Evolutionary conservation across 2,329 filamentous ascomycete genomes (phyloP), one percentile per base, ranked within the genome.

Genomic region (Raffaelea ambrosiae): DNA sequence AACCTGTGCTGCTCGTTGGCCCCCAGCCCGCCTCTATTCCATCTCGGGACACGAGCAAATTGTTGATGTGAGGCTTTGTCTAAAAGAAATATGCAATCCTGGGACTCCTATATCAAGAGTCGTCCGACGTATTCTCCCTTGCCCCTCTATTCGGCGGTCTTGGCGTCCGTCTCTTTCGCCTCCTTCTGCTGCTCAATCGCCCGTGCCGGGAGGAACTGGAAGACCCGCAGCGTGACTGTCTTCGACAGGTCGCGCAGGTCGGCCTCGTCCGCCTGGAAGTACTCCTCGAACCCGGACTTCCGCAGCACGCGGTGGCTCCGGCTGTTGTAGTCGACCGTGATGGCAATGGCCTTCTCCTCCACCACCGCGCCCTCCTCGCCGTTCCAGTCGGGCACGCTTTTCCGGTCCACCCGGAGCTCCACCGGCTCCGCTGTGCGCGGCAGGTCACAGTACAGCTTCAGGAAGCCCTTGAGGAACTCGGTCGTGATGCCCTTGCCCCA

Each of bases 401-500:
- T 55, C 53, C 48, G 58, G 31, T 70, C 67, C 19, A 76, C 72
- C 50, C 62, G 47, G 21, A 53, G 40, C 13, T 40, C 44, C 31
- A 13, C 58, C n/a, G 74, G 22, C 55, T 68, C 68, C 4, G 64
- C 60, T 53, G 67, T 66, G 52, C 76, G 63, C 33, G 72, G 72
- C 53, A 81, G 64, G 46, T 58, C 58, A 64, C 69, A 73, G 68
- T 72, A 82, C 11, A 63, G 58, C 11, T 56, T 51, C 13, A 76
- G 51, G 46, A 73, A 73, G 1, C 60, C 76, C 45, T 52, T 60
- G 35, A 81, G 50, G 40, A 79, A 74, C 61, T 83, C 79, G 1
- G 73, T 79, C 31, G 71, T 77, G 54, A 76, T 71, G 4, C 78
- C 79, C 36, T 66, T 67, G 7, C 75, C 73, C 79, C 79, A 83